A percentile compares a stretch with the other conserved stretches of the same genome.
Conservation (phyloP, 108 stramenopile genomes). For the Skeletonema menzelii region DNA sequence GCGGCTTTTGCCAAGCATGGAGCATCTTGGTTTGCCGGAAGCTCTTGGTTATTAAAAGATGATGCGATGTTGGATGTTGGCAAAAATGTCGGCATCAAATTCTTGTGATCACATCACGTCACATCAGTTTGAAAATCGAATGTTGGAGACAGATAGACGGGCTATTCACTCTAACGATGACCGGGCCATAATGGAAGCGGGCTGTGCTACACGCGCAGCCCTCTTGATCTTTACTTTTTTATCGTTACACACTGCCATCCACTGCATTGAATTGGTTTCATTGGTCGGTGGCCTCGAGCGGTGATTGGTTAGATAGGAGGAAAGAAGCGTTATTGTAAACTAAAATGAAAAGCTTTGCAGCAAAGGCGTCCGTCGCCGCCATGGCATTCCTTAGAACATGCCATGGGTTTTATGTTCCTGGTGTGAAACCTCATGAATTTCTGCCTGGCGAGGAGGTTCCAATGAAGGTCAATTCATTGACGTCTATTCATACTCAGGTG, state of each 20-base stretch:
- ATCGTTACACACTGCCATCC: too few species aligned
- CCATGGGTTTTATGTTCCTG: conserved; percentile 86
- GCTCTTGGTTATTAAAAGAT: too few species aligned
- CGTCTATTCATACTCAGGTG: conserved; percentile 86
- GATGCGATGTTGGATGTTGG: too few species aligned
- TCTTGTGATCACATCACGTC: not conserved
- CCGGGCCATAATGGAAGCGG: not conserved
- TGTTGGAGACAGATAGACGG: not conserved
- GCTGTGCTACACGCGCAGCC: too few species aligned
- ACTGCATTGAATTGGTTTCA: too few species aligned
- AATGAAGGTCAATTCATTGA: conserved; percentile 90
- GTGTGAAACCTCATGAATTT: conserved; percentile 83
- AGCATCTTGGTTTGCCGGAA: too few species aligned
- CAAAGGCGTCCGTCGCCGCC: conserved; percentile 22
- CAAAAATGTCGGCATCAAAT: not conserved
- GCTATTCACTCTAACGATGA: not conserved
- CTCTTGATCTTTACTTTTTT: too few species aligned
- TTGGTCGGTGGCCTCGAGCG: too few species aligned
- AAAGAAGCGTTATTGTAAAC: not conserved
- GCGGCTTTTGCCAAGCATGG: not conserved
- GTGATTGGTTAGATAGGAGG: not conserved
- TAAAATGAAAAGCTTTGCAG: conserved; percentile 18
- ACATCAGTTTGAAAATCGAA: not conserved
- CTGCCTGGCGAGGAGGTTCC: conserved; percentile 63
- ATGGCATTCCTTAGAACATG: conserved; percentile 11